phyloP scores from a whole-genome alignment of 768 basidiomycete genomes.

The Mycena venus region DNA sequence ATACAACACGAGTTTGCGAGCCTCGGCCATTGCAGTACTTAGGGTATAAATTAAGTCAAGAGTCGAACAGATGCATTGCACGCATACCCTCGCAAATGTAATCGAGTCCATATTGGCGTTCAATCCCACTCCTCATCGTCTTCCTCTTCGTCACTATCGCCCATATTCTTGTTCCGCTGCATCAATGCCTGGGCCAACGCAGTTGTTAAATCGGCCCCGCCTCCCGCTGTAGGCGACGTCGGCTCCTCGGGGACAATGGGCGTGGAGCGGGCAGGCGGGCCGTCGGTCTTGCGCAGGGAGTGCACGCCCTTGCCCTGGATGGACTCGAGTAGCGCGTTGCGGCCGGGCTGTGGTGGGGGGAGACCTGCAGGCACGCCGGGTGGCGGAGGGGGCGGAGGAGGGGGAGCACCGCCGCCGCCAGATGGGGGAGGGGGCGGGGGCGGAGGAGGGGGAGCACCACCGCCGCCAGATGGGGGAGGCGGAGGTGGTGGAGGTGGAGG shows the following conservation, averaged over 20 bases:
- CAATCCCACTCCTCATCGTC: slow-evolving; percentile 75
- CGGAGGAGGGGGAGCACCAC: slow-evolving; percentile 52
- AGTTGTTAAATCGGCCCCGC: slow-evolving; percentile 82
- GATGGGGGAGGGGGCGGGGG: slow-evolving; percentile 65
- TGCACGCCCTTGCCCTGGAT: slow-evolving; percentile 88
- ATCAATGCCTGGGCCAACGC: slow-evolving; percentile 88
- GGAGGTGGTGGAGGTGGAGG: slow-evolving; percentile 48
- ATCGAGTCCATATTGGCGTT: neutral
- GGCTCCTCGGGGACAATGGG: slow-evolving; percentile 50
- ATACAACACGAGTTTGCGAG: too few species aligned
- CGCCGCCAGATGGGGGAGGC: slow-evolving; percentile 46
- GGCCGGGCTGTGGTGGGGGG: slow-evolving; percentile 70
- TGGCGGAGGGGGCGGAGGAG: slow-evolving; percentile 48
- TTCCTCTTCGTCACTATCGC: slow-evolving; percentile 86
- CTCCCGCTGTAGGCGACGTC: slow-evolving; percentile 59
- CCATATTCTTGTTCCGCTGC: slow-evolving; percentile 88
- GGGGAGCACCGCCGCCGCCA: slow-evolving; percentile 45
- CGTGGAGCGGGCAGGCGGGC: slow-evolving; percentile 50
- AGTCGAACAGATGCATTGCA: neutral
- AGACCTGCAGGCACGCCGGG: slow-evolving; percentile 50
- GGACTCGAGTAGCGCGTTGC: slow-evolving; percentile 77
- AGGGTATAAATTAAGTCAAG: slow-evolving; percentile 20
- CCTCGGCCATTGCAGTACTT: neutral
- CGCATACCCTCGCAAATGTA: neutral
- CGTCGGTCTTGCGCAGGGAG: slow-evolving; percentile 72